These are phyloP conservation scores for Achaetomium macrosporum DNA, from an alignment of 2,329 filamentous ascomycete species.

Conservation along the genomic window DNA sequence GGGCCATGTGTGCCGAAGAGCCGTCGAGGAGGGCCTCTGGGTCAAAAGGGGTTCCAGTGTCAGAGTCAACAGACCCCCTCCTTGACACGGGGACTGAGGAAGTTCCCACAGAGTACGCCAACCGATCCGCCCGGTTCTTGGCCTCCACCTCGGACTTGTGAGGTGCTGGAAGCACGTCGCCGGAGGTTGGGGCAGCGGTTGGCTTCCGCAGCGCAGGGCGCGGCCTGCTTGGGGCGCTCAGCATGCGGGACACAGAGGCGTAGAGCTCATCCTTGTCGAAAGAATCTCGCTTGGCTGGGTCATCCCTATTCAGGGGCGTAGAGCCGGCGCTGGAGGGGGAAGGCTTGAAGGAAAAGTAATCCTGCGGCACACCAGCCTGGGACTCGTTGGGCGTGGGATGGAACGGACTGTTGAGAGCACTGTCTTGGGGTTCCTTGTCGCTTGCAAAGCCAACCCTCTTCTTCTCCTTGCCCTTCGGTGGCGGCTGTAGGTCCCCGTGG, in stretches of 20 bases:
- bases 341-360: slow-evolving; percentile 23
- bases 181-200: slow-evolving; percentile 13
- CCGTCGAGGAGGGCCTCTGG: slow-evolving; percentile 6
- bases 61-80: slow-evolving; percentile 26
- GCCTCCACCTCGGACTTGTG: slow-evolving; percentile 31
- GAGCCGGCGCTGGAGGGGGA: slow-evolving; percentile 12
- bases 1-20: slow-evolving; percentile 1
- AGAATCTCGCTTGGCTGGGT: slow-evolving; percentile 21
- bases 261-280: slow-evolving; percentile 26
- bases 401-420: slow-evolving; percentile 11
- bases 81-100: slow-evolving; percentile 28
- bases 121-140: slow-evolving; percentile 31
- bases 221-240: slow-evolving; percentile 23
- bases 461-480: slow-evolving; percentile 25
- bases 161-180: slow-evolving; percentile 15
- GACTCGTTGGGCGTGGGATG: slow-evolving; percentile 13
- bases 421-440: slow-evolving; percentile 14
- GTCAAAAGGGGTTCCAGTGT: slow-evolving; percentile 7
- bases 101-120: slow-evolving; percentile 30
- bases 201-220: slow-evolving; percentile 27
- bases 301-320: slow-evolving; percentile 6
- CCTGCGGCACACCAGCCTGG: slow-evolving; percentile 10
- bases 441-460: slow-evolving; percentile 27
- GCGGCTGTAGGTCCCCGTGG: neutral
- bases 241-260: slow-evolving; percentile 23